These are phyloP conservation scores for Populus hybrid DNA, from an alignment of 441 rosid genomes.

Conservation along the genomic window DNA sequence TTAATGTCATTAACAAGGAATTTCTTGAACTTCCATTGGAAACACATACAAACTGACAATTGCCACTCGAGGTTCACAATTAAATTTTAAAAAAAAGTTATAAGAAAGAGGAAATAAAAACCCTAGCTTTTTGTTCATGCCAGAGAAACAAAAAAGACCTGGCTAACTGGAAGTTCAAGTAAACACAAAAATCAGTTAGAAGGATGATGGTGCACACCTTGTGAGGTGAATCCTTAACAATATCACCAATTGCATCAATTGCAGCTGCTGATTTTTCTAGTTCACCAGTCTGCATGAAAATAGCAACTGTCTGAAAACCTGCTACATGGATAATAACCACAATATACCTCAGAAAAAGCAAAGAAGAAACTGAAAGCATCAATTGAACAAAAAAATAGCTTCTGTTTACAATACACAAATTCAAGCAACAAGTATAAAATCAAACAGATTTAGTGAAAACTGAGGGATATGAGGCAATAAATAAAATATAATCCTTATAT, in stretches of 20 bases:
- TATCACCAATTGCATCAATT: constrained; percentile 36
- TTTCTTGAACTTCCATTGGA: neutral
- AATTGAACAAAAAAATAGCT: constrained; percentile 14
- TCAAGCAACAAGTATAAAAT: constrained; percentile 1
- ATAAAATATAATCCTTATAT: constrained; percentile 5
- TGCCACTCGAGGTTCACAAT: neutral
- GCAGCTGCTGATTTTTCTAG: constrained; percentile 50
- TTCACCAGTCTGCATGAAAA: constrained; percentile 99
- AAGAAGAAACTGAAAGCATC: constrained; percentile 30
- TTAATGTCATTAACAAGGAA: neutral
- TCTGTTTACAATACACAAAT: constrained; percentile 15
- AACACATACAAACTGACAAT: constrained; percentile 3
- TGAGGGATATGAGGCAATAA: neutral
- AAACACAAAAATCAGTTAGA: constrained; percentile 5
- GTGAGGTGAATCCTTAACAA: constrained; percentile 65
- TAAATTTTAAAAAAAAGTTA: neutral
- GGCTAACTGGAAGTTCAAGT: neutral
- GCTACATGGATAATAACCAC: constrained; percentile 85
- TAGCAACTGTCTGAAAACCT: constrained; percentile 99
- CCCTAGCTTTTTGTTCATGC: neutral
- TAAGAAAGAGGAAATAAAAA: neutral
- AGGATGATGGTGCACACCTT: constrained; percentile 47
- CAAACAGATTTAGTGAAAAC: neutral
- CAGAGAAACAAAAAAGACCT: neutral
- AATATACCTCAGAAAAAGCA: constrained; percentile 76